Conservation (phyloP, 1,284 basidiomycete genomes). For the Coniophora puteana region DNA sequence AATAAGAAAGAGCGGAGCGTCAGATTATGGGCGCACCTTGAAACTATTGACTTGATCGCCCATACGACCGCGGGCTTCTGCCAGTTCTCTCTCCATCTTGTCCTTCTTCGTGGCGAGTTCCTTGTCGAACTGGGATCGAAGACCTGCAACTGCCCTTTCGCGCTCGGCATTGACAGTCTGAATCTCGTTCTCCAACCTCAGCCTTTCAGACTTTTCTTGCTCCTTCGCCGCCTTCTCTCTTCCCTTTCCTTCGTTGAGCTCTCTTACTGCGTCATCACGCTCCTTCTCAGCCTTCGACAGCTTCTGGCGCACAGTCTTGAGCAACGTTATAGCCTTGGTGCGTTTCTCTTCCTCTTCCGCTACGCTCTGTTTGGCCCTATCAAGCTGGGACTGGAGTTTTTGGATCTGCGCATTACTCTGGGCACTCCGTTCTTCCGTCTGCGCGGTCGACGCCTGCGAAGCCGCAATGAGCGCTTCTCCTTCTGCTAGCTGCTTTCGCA, state of each 20-base stretch:
- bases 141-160: slow-evolving; percentile 63
- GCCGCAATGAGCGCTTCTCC: slow-evolving; percentile 64
- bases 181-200: slow-evolving; percentile 54
- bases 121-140: slow-evolving; percentile 75
- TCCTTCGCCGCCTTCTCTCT: slow-evolving; percentile 59
- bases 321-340: slow-evolving; percentile 83
- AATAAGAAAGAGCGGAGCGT: background rate
- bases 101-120: slow-evolving; percentile 65
- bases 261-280: slow-evolving; percentile 71
- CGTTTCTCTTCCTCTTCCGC: slow-evolving; percentile 97
- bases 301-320: slow-evolving; percentile 92
- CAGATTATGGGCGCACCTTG: slow-evolving; percentile 50
- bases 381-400: slow-evolving; percentile 56
- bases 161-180: slow-evolving; percentile 60
- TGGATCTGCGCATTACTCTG: slow-evolving; percentile 53
- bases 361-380: slow-evolving; percentile 55
- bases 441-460: slow-evolving; percentile 43
- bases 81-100: slow-evolving; percentile 70
- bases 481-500: slow-evolving; percentile 67
- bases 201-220: slow-evolving; percentile 60
- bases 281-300: slow-evolving; percentile 92
- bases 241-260: slow-evolving; percentile 48
- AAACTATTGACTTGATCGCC: slow-evolving; percentile 73
- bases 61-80: slow-evolving; percentile 62
- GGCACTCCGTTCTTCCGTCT: slow-evolving; percentile 42